Evolutionary conservation across 139 green algal genomes (phyloP), one percentile per base, ranked within the genome.

Genomic region (Diplosphaera chodatii): DNA sequence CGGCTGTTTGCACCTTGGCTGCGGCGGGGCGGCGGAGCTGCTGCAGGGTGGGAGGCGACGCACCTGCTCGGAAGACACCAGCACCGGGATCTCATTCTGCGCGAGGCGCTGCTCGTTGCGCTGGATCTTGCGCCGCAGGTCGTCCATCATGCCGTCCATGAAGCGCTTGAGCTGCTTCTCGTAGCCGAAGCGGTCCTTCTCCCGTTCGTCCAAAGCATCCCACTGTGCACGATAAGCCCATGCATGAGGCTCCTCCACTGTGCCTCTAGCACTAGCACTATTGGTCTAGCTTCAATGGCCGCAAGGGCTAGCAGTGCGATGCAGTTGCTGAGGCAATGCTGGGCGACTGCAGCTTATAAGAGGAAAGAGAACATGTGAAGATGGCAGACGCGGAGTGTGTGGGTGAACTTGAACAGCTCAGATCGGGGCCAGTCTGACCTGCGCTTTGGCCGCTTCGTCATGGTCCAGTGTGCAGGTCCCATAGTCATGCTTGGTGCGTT

Each of bases 401-500:
- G n/a, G n/a, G n/a, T n/a, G n/a, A n/a, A n/a, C n/a, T n/a, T n/a
- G n/a, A n/a, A n/a, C n/a, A n/a, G 37, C 8, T 48, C 37, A 10
- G 6, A 48, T 48, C 37, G 37, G 37, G 37, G 37, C n/a, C n/a
- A n/a, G 37, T 20, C 37, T 20, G 13, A 59, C 48, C 71, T 82
- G 40, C 28, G 59, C 25, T 32, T 77, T 72, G 32, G 41, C 66
- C 18, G 69, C 65, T 3, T 83, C 78, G 41, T 87, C 83, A 71
- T 88, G 83, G 16, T 80, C 32, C 70, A 59, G 48, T 18, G 75
- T 72, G 68, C 83, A 88, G 32, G 74, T 64, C 32, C 83, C 83
- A 64, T 68, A 73, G 55, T 88, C 78, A 65, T 84, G 78, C 55
- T 86, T 85, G 16, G 82, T 86, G 64, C 72, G 65, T 23, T 79